Evolutionary conservation across 164 flowering plant species (phyloP).

Genomic region (Nymphaea thermarum): DNA sequence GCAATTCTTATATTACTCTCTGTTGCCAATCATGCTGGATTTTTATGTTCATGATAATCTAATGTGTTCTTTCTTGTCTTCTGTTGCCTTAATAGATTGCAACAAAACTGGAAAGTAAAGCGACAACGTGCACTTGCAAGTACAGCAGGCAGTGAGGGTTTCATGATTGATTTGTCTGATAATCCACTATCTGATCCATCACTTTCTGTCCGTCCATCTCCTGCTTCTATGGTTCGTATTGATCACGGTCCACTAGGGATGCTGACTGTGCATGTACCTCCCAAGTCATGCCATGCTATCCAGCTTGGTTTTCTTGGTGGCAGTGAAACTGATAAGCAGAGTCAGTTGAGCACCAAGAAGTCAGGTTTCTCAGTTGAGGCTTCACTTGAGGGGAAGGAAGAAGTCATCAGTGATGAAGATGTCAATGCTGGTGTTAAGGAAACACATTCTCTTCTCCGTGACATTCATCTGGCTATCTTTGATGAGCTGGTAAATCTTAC

Average conservation of each 20-base stretch:
- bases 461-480: slow-evolving; percentile 75
- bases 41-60: neutral
- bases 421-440: slow-evolving; percentile 40
- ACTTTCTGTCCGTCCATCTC: slow-evolving; percentile 39
- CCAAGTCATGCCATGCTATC: slow-evolving; percentile 53
- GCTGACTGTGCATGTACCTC: slow-evolving; percentile 66
- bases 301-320: slow-evolving; percentile 55
- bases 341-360: slow-evolving; percentile 12
- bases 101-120: slow-evolving; percentile 97
- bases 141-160: slow-evolving; percentile 70
- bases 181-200: slow-evolving; percentile 42
- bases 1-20: neutral
- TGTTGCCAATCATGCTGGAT: neutral
- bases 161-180: slow-evolving; percentile 78
- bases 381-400: slow-evolving; percentile 28
- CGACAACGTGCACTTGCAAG: slow-evolving; percentile 60
- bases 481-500: slow-evolving; percentile 56
- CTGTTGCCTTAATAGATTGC: slow-evolving; percentile 49
- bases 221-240: slow-evolving; percentile 53
- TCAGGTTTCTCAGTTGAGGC: slow-evolving; percentile 10
- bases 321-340: slow-evolving; percentile 14
- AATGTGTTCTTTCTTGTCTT: neutral
- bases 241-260: slow-evolving; percentile 86
- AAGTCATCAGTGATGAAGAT: slow-evolving; percentile 27
- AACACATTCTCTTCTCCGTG: slow-evolving; percentile 56